Evolutionary conservation across 176 grass and related monocot genomes (phyloP), one percentile per base, ranked within the genome.

Genomic region (Dactylis glomerata): DNA sequence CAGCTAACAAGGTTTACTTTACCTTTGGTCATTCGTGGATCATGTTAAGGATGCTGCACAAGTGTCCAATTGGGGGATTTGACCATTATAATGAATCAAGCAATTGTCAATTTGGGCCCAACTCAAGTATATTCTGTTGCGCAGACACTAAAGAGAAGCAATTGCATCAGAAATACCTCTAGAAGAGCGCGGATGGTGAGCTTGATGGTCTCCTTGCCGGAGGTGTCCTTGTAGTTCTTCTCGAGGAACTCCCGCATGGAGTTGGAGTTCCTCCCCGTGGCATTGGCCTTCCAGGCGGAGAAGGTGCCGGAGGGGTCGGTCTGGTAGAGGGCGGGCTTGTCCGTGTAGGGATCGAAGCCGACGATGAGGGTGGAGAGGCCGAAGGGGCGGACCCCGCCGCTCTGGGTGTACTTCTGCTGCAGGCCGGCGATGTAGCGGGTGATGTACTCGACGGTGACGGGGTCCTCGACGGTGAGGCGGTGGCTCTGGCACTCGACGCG

Each of bases 181-280:
- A 99, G 86, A 4, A 99, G 88, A 0, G 96, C 88, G 9, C 88
- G 87, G 59, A 99, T 99, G 19, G 93, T 88, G 11, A 99, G 93
- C 88, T 99, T 95, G 80, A 96, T 83, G 41, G 96, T 99, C 83
- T 99, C 96, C 83, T 89, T 93, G 49, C 93, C 96, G 2, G 91
- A 90, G 4, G 91, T 96, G 70, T 99, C 96, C 92, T 94, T 99
- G 83, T 92, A 99, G 46, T 99, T 99, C 88, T 99, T 99, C 90
- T 99, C 96, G 17, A 99, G 77, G 68, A 99, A 99, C 79, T 99
- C 96, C 3, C 93, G 38, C 93, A 99, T 99, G 41, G 93, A 94
- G 55, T 99, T 99, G 31, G 91, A 94, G 86, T 99, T 98, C 85
- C 96, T 93, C 11, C 96, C 96, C 0, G 96, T 98, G 36, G 96